Evolutionary conservation across 2,329 filamentous ascomycete genomes (phyloP), one percentile per base, ranked within the genome.

Genomic region (Verticillium longisporum): DNA sequence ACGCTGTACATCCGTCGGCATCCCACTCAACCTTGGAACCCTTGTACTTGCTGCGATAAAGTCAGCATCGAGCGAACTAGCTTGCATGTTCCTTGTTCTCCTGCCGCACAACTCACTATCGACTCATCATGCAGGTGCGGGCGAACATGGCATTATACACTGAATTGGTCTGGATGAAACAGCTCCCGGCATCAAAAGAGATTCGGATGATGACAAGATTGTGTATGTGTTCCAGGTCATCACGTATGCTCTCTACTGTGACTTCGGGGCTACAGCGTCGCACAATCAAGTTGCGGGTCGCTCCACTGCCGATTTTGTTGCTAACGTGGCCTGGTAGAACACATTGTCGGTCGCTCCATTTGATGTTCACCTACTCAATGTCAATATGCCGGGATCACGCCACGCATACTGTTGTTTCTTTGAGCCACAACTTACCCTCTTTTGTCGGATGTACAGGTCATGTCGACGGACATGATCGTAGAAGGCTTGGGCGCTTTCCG

Each of bases 221-320:
- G 76, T 94, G 87, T 63, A 96, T 94, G 70, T 96, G 91, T 31
- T 92, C 88, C 41, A 95, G 80, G 67, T 96, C 89, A 4, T 87
- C 81, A 11, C 88, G 85, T 64, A 96, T 85, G 15, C 75, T 74
- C 7, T 83, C 75, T 65, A 87, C 87, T 0, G 86, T 91, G 66
- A 90, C 77, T 59, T 76, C 81, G 59, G 76, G 76, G 66, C 78
- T 78, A 66, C 83, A 84, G 10, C 82, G 81, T 61, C 83, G 83
- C 50, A 96, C 82, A 21, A 93, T 75, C 41, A 96, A 72, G 67
- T 94, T 95, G 62, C 91, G 86, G 53, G 86, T 89, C 14, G 89
- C 89, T 14, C 90, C 90, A 56, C 73, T 77, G 45, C 74, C 73
- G 60, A 93, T 81, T 69, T 89, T 90, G 71, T 82, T 78, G 26